These are phyloP conservation scores for Hibiscus mutabilis DNA, from an alignment of 345 rosid genomes.

Conservation along the genomic window DNA sequence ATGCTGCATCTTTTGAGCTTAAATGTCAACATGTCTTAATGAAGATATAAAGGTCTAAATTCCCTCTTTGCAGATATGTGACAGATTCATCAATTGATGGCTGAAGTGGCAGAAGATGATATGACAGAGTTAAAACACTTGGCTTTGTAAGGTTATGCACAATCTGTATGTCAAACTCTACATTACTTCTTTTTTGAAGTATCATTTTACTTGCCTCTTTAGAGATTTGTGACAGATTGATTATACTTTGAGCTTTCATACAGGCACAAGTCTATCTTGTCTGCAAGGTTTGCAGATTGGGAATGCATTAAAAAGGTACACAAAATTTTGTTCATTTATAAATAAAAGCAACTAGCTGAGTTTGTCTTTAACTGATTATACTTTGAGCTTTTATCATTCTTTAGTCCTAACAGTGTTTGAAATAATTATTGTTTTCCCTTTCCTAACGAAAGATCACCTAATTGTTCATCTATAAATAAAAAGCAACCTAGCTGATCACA, in stretches of 20 bases:
- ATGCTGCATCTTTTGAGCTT: no score
- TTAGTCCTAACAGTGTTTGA: neutral
- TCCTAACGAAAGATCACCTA: neutral
- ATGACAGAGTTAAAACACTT: no score
- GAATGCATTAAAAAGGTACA: conserved; percentile 76
- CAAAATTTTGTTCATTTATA: neutral
- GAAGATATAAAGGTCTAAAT: no score
- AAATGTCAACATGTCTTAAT: no score
- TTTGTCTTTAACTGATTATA: no score
- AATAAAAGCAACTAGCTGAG: no score
- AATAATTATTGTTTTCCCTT: neutral
- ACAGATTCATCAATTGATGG: no score
- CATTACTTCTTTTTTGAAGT: neutral
- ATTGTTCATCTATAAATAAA: neutral
- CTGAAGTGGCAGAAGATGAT: no score
- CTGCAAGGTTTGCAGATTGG: conserved; percentile 87
- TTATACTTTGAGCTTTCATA: conserved; percentile 14
- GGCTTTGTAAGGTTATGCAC: no score
- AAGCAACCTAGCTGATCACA: neutral
- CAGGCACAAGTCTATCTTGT: conserved; percentile 71
- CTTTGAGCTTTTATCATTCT: neutral
- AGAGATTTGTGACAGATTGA: conserved; percentile 80
- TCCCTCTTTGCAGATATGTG: no score
- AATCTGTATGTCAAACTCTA: no score
- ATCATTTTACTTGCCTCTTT: conserved; percentile 5